Conservation (phyloP, 176 grass and related monocot species). For the Oryza glaberrima region DNA sequence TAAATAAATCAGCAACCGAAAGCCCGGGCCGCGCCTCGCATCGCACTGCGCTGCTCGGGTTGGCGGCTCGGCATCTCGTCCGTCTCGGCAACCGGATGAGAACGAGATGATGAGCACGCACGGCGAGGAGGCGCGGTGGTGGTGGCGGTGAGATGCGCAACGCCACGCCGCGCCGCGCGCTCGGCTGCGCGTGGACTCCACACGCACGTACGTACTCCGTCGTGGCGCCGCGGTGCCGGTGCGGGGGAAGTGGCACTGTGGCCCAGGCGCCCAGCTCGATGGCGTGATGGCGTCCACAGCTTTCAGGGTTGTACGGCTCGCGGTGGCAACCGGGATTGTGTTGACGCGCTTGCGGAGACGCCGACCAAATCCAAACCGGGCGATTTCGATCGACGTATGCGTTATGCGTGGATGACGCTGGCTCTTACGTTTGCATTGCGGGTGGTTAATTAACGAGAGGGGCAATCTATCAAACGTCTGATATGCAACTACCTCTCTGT, state of each 20-base stretch:
- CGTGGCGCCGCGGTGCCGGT: no score
- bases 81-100: neutral
- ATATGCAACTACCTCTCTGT: no score
- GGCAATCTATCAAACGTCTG: neutral
- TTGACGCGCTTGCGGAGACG: neutral
- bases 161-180: neutral
- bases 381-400: no score
- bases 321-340: no score
- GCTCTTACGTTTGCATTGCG: neutral
- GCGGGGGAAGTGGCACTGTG: no score
- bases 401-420: neutral
- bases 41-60: neutral
- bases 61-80: no score
- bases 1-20: neutral
- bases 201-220: neutral
- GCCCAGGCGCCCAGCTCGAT: no score
- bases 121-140: neutral
- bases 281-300: no score
- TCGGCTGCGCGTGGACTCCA: neutral
- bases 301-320: neutral
- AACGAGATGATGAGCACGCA: neutral
- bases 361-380: neutral
- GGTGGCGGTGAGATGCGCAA: neutral
- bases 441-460: neutral
- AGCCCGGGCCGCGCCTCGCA: neutral